Percentiles rank a stretch among this genome's conserved stretches.
Conservation (phyloP, 306 rosid genomes). For the apple (Malus domestica) region DNA sequence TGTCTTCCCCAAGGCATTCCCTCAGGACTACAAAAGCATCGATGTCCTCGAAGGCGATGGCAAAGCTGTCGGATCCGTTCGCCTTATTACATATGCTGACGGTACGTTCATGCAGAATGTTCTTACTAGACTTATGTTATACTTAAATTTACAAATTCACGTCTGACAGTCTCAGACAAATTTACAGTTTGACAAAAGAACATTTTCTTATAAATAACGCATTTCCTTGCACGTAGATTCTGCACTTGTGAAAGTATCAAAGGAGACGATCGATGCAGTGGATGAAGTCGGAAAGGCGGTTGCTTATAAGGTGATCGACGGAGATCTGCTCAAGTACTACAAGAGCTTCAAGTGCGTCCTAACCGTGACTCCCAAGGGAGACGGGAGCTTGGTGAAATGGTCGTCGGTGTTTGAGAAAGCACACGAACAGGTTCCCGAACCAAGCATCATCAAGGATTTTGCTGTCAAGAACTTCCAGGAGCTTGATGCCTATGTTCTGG, state of each 20-base stretch:
- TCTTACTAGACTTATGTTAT: neutral
- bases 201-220: neutral
- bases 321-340: conserved; percentile 77
- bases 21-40: conserved; percentile 76
- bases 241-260: conserved; percentile 44
- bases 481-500: conserved; percentile 50
- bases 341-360: conserved; percentile 48
- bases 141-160: neutral
- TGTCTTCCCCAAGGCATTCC: conserved; percentile 40
- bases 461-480: conserved; percentile 63
- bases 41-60: conserved; percentile 77
- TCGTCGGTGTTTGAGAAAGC: conserved; percentile 54
- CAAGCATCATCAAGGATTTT: conserved; percentile 56
- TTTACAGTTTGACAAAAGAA: neutral
- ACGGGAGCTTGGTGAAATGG: conserved; percentile 66
- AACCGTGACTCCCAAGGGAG: conserved; percentile 34
- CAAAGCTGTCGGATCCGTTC: conserved; percentile 60
- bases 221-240: conserved; percentile 36
- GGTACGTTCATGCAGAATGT: conserved; percentile 24
- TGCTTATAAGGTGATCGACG: conserved; percentile 46
- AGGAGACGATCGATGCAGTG: conserved; percentile 47
- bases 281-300: conserved; percentile 51
- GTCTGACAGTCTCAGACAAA: neutral
- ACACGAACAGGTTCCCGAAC: conserved; percentile 49
- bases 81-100: conserved; percentile 47